A percentile compares a stretch with the other conserved stretches of the same genome.
phyloP scores from a whole-genome alignment of 768 basidiomycete species.

The Boletus pseudopeckii region DNA sequence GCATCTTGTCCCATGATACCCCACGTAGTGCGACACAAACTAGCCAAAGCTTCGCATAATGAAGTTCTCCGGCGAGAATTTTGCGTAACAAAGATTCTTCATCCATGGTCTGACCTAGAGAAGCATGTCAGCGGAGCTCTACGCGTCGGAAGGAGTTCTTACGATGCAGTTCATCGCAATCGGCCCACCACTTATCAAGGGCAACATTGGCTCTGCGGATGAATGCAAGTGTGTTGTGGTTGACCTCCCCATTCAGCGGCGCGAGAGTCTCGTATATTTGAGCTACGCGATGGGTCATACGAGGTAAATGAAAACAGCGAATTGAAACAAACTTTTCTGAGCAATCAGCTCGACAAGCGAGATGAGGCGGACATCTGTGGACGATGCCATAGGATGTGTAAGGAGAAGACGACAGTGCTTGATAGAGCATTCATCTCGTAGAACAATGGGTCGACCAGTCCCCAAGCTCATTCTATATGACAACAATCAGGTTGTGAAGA shows the following conservation, averaged over 20 bases:
- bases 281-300: slow-evolving; percentile 43
- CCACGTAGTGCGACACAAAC: slow-evolving; percentile 90
- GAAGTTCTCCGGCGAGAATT: slow-evolving; percentile 82
- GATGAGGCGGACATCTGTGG: slow-evolving; percentile 85
- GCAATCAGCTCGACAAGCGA: slow-evolving; percentile 87
- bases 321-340: slow-evolving; percentile 69
- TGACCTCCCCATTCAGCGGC: slow-evolving; percentile 82
- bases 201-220: slow-evolving; percentile 84
- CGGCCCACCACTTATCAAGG: slow-evolving; percentile 87
- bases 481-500: slow-evolving; percentile 11
- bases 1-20: slow-evolving; percentile 94
- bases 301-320: neutral
- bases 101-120: slow-evolving; percentile 70
- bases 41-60: slow-evolving; percentile 94
- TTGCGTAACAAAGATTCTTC: slow-evolving; percentile 83
- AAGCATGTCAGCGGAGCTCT: slow-evolving; percentile 5
- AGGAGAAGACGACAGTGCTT: slow-evolving; percentile 79
- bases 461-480: slow-evolving; percentile 78
- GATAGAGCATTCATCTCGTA: slow-evolving; percentile 87
- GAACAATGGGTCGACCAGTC: slow-evolving; percentile 84
- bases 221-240: slow-evolving; percentile 79
- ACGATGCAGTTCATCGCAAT: slow-evolving; percentile 85
- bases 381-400: slow-evolving; percentile 81
- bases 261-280: slow-evolving; percentile 91
- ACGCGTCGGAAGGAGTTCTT: slow-evolving; percentile 12